Percentiles rank a stretch among this genome's conserved stretches.
Evolutionary conservation across 2,329 filamentous ascomycete genomes (phyloP).

Genomic region (Ophiostoma populinum): DNA sequence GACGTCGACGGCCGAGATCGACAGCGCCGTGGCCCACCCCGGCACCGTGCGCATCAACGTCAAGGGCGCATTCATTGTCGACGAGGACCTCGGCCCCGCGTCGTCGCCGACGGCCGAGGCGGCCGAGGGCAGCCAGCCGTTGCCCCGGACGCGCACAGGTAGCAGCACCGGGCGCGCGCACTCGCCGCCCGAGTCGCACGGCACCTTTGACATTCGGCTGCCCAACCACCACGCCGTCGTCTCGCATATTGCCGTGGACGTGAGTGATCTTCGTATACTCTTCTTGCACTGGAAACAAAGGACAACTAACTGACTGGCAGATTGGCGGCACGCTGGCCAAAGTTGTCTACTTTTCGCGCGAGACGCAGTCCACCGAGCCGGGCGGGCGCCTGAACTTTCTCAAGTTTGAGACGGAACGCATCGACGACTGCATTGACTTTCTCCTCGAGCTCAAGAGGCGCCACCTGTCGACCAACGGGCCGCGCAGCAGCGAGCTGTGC

Average conservation of each 20-base stretch:
- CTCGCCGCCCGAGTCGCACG: constrained; percentile 30
- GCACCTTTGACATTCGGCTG: constrained; percentile 85
- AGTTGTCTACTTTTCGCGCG: constrained; percentile 90
- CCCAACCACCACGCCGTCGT: constrained; percentile 91
- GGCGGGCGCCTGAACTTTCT: constrained; percentile 89
- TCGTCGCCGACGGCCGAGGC: constrained; percentile 8
- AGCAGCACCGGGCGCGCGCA: constrained; percentile 12
- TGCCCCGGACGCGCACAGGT: neutral
- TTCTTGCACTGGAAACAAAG: neutral
- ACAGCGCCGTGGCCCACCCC: constrained; percentile 42
- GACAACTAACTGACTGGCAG: constrained; percentile 34
- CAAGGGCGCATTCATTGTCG: constrained; percentile 88
- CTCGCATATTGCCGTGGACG: constrained; percentile 92
- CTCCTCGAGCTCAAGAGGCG: constrained; percentile 74
- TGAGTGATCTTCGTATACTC: no score
- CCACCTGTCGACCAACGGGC: constrained; percentile 66
- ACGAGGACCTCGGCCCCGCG: constrained; percentile 42
- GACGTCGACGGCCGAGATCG: constrained; percentile 38
- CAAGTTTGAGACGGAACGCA: constrained; percentile 88
- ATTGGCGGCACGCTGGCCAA: constrained; percentile 94
- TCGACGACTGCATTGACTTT: constrained; percentile 85
- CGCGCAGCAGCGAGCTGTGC: constrained; percentile 53
- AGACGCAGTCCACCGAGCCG: constrained; percentile 59
- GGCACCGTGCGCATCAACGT: constrained; percentile 87
- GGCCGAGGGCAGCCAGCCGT: neutral